Evolutionary conservation across 257 asterid species (phyloP).

Genomic region (Nicotiana paniculata): DNA sequence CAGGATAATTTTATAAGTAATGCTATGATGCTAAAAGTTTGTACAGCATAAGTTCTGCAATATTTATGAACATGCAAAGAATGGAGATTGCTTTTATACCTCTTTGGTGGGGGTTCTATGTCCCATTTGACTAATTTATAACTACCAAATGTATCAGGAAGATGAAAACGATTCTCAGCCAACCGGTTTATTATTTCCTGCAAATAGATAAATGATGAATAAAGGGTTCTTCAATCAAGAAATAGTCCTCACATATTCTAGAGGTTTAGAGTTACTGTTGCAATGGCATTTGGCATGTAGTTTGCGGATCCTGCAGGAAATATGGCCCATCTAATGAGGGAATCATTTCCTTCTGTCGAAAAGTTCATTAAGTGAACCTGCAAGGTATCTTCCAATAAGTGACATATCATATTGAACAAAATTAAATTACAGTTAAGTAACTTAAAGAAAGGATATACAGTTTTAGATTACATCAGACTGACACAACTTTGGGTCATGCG

Average conservation of each 20-base stretch:
- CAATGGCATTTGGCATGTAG: constrained; percentile 55
- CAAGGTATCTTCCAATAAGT: constrained; percentile 23
- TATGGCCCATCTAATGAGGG: constrained; percentile 68
- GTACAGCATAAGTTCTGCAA: background rate
- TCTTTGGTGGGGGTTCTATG: constrained; percentile 45
- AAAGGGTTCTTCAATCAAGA: constrained; percentile 7
- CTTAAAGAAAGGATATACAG: background rate
- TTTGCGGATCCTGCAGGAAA: constrained; percentile 48
- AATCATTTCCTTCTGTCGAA: constrained; percentile 48
- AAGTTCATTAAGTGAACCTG: constrained; percentile 66
- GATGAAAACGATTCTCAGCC: constrained; percentile 42
- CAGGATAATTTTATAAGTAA: background rate
- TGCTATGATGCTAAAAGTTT: background rate
- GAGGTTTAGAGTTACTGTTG: constrained; percentile 40
- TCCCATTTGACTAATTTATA: constrained; percentile 58
- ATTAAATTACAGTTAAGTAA: constrained; percentile 8
- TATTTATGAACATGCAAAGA: background rate
- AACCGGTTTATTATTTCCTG: constrained; percentile 64
- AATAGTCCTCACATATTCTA: background rate
- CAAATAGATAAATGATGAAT: background rate
- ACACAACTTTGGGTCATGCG: background rate
- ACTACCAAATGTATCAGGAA: constrained; percentile 72
- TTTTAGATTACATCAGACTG: background rate
- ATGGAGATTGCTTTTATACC: constrained; percentile 26
- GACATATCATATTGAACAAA: constrained; percentile 4